Evolutionary conservation across 2,329 filamentous ascomycete genomes (phyloP).

Genomic region (Colletotrichum orbiculare): DNA sequence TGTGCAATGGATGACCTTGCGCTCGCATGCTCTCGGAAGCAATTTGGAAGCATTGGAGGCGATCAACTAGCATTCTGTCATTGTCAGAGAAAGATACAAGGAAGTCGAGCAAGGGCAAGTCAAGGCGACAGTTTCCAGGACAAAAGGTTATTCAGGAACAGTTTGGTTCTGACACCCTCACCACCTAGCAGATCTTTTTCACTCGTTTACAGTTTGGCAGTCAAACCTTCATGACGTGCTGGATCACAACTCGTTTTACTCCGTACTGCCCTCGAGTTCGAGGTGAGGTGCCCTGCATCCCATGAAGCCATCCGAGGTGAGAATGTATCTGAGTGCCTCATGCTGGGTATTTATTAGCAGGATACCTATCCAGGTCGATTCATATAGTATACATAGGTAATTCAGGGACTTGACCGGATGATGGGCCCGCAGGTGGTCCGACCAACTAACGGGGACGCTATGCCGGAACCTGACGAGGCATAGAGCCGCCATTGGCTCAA

Average conservation of each 20-base stretch:
- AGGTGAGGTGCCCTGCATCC: no score
- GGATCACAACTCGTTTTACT: no score
- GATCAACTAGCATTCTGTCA: slow-evolving; percentile 6
- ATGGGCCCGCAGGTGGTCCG: slow-evolving; percentile 12
- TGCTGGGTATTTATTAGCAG: background rate
- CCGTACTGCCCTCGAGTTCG: no score
- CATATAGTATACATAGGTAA: no score
- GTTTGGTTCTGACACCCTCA: no score
- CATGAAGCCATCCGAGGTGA: no score
- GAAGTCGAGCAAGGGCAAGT: background rate
- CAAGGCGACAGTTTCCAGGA: slow-evolving; percentile 17
- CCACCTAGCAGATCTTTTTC: no score
- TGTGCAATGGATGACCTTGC: background rate
- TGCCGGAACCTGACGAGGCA: background rate
- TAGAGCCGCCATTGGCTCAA: slow-evolving; percentile 14
- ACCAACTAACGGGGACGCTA: slow-evolving; percentile 25
- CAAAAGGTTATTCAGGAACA: background rate
- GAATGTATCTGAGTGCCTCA: no score
- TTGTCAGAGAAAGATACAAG: slow-evolving; percentile 9
- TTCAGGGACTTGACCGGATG: background rate
- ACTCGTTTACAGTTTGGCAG: slow-evolving; percentile 1
- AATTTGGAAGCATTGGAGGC: background rate
- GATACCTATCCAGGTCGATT: background rate
- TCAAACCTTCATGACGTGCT: background rate
- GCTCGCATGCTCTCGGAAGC: background rate